A percentile compares a stretch with the other conserved stretches of the same genome.
Conservation (phyloP, 257 asterid genomes). For the Henckelia pumila region DNA sequence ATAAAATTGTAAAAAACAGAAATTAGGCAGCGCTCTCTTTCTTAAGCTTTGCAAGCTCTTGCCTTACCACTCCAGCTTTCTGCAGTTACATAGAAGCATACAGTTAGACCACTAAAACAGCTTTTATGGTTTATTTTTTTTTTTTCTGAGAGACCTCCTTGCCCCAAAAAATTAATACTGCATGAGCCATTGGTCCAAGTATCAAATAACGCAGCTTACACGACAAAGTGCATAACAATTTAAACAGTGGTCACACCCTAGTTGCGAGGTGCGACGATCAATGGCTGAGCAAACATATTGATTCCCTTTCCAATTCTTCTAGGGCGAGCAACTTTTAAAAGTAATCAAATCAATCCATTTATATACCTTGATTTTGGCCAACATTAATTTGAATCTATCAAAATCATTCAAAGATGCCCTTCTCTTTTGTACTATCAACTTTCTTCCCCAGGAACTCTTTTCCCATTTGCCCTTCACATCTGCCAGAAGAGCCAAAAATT, state of each 20-base stretch:
- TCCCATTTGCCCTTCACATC: slow-evolving; percentile 35
- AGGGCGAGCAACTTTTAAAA: no score
- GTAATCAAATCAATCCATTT: not conserved
- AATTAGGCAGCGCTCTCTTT: not conserved
- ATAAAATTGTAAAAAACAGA: not conserved
- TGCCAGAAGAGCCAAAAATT: not conserved
- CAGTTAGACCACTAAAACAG: not conserved
- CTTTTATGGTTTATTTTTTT: not conserved
- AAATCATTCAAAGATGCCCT: slow-evolving; percentile 32
- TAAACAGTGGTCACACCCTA: not conserved
- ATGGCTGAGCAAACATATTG: not conserved
- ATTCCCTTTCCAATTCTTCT: not conserved
- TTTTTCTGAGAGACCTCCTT: not conserved
- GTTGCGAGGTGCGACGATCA: not conserved
- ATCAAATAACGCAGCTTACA: not conserved
- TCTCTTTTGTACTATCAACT: slow-evolving; percentile 29
- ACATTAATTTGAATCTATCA: slow-evolving; percentile 34
- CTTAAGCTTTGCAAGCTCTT: not conserved
- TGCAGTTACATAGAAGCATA: not conserved
- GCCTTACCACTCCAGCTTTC: not conserved
- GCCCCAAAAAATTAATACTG: not conserved
- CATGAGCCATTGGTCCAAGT: not conserved
- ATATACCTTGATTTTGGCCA: slow-evolving; percentile 33
- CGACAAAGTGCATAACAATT: not conserved
- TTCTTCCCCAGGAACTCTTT: slow-evolving; percentile 24